Evolutionary conservation across 2,329 filamentous ascomycete species (phyloP), one percentile per base, ranked within the genome.

Genomic region (Verticillium tricorpus): DNA sequence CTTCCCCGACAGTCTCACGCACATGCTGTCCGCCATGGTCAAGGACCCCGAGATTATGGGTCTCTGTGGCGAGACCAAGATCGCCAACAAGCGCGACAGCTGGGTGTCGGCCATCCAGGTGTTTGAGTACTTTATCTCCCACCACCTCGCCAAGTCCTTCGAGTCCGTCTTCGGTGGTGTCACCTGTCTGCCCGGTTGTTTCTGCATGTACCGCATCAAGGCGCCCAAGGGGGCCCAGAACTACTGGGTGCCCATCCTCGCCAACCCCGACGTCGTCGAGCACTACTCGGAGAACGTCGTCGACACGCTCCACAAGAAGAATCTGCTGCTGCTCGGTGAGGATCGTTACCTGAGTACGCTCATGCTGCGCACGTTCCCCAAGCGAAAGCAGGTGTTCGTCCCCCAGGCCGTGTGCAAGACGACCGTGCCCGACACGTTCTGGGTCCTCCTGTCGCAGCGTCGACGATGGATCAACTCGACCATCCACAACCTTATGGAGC

Each of bases 201-300:
- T 99, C 88, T 97, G 93, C 84, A 99, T 99, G 96, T 99, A 99
- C 81, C 91, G 95, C 71, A 98, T 99, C 85, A 99, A 99, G 79
- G 91, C 95, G 34, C 96, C 95, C 64, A 99, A 99, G 80, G 95
- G 95, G 67, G 94, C 91, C 31, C 93, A 98, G 75, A 98, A 99
- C 81, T 99, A 98, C 80, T 99, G 95, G 95, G 95, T 99, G 28
- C 95, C 95, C 8, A 98, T 99, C 71, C 85, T 99, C 66, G 95
- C 95, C 69, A 99, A 99, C 75, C 96, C 96, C 2, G 96, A 99
- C 72, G 91, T 99, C 54, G 96, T 99, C 56, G 95, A 99, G 78
- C 95, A 99, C 78, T 99, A 99, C 77, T 98, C 95, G 0, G 95
- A 99, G 77, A 99, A 99, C 69, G 93, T 99, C 60, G 95, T 99